Conservation (phyloP, 2,329 filamentous ascomycete genomes). For the Hymenoscyphus scutula region DNA sequence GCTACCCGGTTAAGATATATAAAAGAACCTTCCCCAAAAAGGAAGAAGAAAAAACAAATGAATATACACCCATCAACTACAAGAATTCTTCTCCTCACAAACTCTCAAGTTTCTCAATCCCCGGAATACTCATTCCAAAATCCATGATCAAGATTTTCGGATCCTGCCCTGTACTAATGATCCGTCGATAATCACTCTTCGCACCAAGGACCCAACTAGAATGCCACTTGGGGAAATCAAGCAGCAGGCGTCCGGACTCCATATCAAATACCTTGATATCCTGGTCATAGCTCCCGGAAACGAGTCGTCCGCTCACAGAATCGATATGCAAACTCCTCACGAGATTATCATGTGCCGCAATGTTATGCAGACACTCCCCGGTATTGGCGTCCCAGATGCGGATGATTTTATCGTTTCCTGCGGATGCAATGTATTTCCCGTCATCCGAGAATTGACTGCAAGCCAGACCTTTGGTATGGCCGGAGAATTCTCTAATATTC, state of each 20-base stretch:
- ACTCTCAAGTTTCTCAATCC: conserved; percentile 59
- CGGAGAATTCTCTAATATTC: conserved; percentile 84
- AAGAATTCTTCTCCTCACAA: not conserved
- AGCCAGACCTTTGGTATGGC: conserved; percentile 88
- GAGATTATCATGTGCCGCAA: conserved; percentile 79
- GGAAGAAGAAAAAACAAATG: not conserved
- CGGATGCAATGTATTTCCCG: conserved; percentile 87
- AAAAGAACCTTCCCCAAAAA: too few species aligned
- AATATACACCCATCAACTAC: not conserved
- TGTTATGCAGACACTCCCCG: conserved; percentile 76
- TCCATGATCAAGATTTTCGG: conserved; percentile 91
- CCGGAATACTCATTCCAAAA: conserved; percentile 66
- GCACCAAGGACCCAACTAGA: conserved; percentile 95
- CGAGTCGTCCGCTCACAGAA: conserved; percentile 76
- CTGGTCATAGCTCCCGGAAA: conserved; percentile 92
- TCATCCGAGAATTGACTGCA: conserved; percentile 97
- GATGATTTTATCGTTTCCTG: conserved; percentile 92
- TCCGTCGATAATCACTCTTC: conserved; percentile 91
- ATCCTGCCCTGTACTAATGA: conserved; percentile 93
- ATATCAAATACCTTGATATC: conserved; percentile 95
- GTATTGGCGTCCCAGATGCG: conserved; percentile 95
- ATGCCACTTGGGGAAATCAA: conserved; percentile 93
- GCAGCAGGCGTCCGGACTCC: conserved; percentile 70
- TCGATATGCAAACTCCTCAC: conserved; percentile 92
- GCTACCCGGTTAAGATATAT: too few species aligned